phyloP scores from a whole-genome alignment of 1,284 basidiomycete genomes.

The Ceratobasidium sp. region DNA sequence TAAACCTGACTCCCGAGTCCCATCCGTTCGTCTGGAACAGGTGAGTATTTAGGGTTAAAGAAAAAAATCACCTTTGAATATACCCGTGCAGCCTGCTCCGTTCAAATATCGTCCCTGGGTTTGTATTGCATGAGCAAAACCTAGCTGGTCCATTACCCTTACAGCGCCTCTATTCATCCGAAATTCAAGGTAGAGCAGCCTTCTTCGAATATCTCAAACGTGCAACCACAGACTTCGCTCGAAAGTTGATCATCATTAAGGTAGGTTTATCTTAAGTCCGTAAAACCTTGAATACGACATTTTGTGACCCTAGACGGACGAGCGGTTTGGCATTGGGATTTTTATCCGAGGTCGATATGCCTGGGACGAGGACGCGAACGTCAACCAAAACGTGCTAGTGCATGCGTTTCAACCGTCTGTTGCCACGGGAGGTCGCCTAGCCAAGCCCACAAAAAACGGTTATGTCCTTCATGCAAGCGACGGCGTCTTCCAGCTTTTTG shows the following conservation, averaged over 20 bases:
- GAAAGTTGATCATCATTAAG: conserved; percentile 71
- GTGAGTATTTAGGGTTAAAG: not conserved
- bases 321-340: conserved; percentile 71
- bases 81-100: conserved; percentile 63
- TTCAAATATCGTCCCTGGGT: conserved; percentile 67
- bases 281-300: not conserved
- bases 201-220: conserved; percentile 73
- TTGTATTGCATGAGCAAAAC: conserved; percentile 66
- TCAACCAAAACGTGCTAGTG: conserved; percentile 71
- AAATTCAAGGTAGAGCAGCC: conserved; percentile 63
- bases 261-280: conserved; percentile 55
- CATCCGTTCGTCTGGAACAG: conserved; percentile 69
- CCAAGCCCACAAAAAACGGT: conserved; percentile 60
- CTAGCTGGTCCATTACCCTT: conserved; percentile 67
- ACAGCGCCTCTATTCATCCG: conserved; percentile 73
- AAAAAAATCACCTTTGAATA: not conserved
- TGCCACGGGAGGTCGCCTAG: conserved; percentile 63
- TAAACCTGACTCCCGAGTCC: conserved; percentile 60
- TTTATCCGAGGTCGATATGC: conserved; percentile 71
- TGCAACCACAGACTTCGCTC: conserved; percentile 67
- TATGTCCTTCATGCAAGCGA: conserved; percentile 70
- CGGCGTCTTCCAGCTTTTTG: conserved; percentile 68
- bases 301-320: conserved; percentile 64
- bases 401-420: conserved; percentile 72
- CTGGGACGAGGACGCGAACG: conserved; percentile 72